Evolutionary conservation across 768 basidiomycete species (phyloP), one percentile per base, ranked within the genome.

Genomic region (Hygrophorus pudorinus): DNA sequence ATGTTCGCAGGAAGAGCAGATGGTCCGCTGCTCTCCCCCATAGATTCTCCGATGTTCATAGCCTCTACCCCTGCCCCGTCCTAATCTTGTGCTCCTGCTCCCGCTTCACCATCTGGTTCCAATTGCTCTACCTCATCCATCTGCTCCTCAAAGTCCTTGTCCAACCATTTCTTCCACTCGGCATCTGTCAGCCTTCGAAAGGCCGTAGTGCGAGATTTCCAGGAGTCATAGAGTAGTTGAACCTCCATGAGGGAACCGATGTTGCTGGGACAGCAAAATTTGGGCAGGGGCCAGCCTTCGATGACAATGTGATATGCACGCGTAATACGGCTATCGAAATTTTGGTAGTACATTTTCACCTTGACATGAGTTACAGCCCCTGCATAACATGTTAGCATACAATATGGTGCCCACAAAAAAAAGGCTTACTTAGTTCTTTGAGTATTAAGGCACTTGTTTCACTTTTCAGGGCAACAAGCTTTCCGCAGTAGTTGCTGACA

Each of bases 251-350:
- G 41, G 9, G 46, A 48, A 11, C 27, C 39, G n/a, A 57, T 29
- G 7, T 33, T 24, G 14, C 53, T 42, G 1, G 55, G 56, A 7
- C 37, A 20, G 9, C n/a, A 31, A 50, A 58, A 54, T 12, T 42
- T 34, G 5, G 28, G 12, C 14, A 54, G 51, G 4, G 55, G 56
- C 56, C 56, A 58, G 40, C 41, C 42, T 21, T 54, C 48, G 32
- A 51, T 10, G 29, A 53, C 44, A 17, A 58, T 42, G 32, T 49
- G 41, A 32, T 51, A 38, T 24, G 7, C 38, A 6, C 18, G 13
- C 7, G 56, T 58, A 42, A 58, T 51, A 36, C 49, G 45, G 1
- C 40, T 21, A 12, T 52, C 51, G 42, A 56, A 56, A 28, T 51
- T 50, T 14, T 28, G 14, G 34, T 58, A 56, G 30, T 14, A 35